These are phyloP conservation scores for Chaetoceros tenuissimus DNA, from an alignment of 108 stramenopile genomes.

Conservation along the genomic window DNA sequence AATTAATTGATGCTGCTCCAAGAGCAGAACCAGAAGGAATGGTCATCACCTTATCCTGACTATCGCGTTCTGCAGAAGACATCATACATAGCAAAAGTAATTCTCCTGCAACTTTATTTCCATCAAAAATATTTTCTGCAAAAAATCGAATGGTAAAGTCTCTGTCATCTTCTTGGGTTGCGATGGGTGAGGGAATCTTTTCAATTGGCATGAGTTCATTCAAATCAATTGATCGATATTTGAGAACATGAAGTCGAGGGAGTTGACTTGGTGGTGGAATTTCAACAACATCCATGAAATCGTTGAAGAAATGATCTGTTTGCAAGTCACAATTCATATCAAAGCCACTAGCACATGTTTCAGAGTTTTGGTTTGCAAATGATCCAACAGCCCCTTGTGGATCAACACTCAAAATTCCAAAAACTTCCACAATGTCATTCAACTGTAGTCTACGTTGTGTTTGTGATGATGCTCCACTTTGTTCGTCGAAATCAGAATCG, in stretches of 20 bases:
- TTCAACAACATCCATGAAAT: background rate
- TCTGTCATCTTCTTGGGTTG: background rate
- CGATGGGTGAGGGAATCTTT: background rate
- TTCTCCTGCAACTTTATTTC: constrained; percentile 5
- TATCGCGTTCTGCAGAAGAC: constrained; percentile 22
- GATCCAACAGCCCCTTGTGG: constrained; percentile 31
- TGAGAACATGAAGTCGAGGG: constrained; percentile 45
- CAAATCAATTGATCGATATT: constrained; percentile 22
- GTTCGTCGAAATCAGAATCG: constrained; percentile 12
- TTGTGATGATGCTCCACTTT: background rate
- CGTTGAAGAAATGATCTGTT: background rate
- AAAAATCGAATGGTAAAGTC: background rate
- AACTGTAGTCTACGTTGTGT: constrained; percentile 12
- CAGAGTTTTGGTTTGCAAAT: background rate
- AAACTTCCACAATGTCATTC: constrained; percentile 44
- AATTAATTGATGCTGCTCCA: constrained; percentile 41
- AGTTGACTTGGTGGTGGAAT: constrained; percentile 39
- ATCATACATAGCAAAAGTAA: constrained; percentile 18
- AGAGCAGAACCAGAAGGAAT: constrained; percentile 14
- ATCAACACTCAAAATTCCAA: constrained; percentile 35
- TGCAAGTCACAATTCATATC: background rate
- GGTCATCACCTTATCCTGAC: background rate
- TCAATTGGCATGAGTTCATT: constrained; percentile 10
- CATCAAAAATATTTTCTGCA: constrained; percentile 2
- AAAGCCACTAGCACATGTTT: background rate